Conservation (phyloP, 768 basidiomycete genomes). For the Boletus coccyginus region DNA sequence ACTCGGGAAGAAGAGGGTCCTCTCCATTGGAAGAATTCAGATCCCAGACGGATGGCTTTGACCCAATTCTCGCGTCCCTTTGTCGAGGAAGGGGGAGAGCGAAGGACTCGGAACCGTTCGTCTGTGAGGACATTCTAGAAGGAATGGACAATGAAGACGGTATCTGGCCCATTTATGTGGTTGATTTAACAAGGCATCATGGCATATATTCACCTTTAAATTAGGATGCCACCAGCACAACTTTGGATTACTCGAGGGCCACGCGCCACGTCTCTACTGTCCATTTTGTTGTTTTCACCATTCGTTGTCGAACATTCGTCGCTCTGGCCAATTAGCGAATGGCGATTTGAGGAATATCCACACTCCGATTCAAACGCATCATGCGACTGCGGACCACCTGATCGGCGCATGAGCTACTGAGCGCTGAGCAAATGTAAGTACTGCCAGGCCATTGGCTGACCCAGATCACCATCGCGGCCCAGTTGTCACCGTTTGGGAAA, state of each 20-base stretch:
- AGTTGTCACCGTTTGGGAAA: too few species aligned
- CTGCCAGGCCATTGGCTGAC: too few species aligned
- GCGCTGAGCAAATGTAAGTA: too few species aligned
- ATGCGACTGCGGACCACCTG: too few species aligned
- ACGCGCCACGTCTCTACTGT: too few species aligned
- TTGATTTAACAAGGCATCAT: neutral
- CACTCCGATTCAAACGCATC: neutral
- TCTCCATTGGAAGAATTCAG: constrained; percentile 42
- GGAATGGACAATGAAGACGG: neutral
- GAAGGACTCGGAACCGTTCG: constrained; percentile 1
- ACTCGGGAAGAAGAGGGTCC: constrained; percentile 50
- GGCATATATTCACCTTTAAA: neutral
- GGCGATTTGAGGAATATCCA: constrained; percentile 10
- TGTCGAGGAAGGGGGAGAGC: constrained; percentile 21
- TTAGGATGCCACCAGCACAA: neutral
- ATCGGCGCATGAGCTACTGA: neutral
- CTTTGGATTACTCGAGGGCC: neutral
- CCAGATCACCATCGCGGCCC: too few species aligned
- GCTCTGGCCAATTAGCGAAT: constrained; percentile 10
- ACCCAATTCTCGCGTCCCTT: constrained; percentile 5
- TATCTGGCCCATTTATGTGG: neutral
- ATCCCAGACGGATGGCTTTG: constrained; percentile 64
- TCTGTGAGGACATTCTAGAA: constrained; percentile 19
- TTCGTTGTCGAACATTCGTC: too few species aligned
- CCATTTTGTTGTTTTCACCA: too few species aligned